Evolutionary conservation across 345 rosid genomes (phyloP).

Genomic region (Corymbia maculata): DNA sequence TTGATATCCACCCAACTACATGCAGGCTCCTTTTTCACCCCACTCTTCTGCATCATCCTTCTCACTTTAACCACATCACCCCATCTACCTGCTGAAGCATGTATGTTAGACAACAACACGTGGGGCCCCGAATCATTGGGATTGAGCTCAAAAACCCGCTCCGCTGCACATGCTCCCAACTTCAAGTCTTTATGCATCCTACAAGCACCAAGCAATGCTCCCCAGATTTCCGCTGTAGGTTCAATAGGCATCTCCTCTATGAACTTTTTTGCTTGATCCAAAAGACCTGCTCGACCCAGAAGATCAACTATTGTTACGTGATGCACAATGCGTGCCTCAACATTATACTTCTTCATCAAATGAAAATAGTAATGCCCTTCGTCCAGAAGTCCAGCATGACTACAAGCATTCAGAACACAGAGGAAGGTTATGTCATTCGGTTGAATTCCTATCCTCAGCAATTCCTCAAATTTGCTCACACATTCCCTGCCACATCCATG

Average conservation of each 20-base stretch:
- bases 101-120: constrained; percentile 49
- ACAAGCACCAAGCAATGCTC: constrained; percentile 56
- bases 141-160: constrained; percentile 41
- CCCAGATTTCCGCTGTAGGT: constrained; percentile 52
- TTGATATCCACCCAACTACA: constrained; percentile 65
- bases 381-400: constrained; percentile 48
- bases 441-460: constrained; percentile 26
- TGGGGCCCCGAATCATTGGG: constrained; percentile 46
- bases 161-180: constrained; percentile 50
- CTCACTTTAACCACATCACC: constrained; percentile 48
- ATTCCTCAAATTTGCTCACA: constrained; percentile 25
- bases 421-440: constrained; percentile 56
- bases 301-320: constrained; percentile 56
- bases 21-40: constrained; percentile 54
- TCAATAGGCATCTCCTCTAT: constrained; percentile 45
- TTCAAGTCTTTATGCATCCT: constrained; percentile 59
- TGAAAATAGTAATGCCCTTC: constrained; percentile 43
- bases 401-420: constrained; percentile 54
- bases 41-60: constrained; percentile 41
- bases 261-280: constrained; percentile 34
- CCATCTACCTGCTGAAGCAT: constrained; percentile 55
- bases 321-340: constrained; percentile 32
- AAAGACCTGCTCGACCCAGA: constrained; percentile 53
- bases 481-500: constrained; percentile 42
- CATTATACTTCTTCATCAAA: constrained; percentile 33